Percentiles rank a stretch among this genome's conserved stretches.
Conservation (phyloP, 306 rosid species). For the Corylus heterophylla region DNA sequence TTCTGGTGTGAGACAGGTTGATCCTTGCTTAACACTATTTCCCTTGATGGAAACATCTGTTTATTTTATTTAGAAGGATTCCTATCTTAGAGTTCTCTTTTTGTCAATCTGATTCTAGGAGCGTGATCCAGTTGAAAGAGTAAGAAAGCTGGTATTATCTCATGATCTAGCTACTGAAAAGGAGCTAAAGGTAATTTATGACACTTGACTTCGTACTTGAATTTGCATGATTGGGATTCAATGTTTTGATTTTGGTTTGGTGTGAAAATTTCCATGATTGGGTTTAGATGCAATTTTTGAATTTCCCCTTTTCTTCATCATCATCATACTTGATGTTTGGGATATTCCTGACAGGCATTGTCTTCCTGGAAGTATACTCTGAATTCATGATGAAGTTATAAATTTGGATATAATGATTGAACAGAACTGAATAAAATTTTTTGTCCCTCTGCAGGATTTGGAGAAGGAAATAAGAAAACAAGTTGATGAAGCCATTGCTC, state of each 20-base stretch:
- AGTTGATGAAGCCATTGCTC: slow-evolving; percentile 91
- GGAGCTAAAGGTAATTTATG: slow-evolving; percentile 74
- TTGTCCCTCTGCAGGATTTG: slow-evolving; percentile 54
- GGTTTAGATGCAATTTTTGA: not conserved
- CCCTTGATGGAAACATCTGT: not conserved
- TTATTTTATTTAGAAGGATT: slow-evolving; percentile 3
- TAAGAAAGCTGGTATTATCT: slow-evolving; percentile 71
- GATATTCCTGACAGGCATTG: not conserved
- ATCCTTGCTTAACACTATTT: slow-evolving; percentile 12
- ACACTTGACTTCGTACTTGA: slow-evolving; percentile 14
- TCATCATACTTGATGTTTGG: slow-evolving; percentile 4
- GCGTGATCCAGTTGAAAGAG: slow-evolving; percentile 95
- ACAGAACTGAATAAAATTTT: slow-evolving; percentile 7
- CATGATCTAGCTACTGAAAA: slow-evolving; percentile 81
- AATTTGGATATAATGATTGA: not conserved
- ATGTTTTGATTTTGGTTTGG: slow-evolving; percentile 4
- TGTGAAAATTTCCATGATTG: not conserved
- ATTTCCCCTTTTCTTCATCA: not conserved
- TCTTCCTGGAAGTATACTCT: not conserved
- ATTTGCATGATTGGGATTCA: slow-evolving; percentile 6
- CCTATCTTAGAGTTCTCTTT: not conserved
- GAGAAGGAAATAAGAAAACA: slow-evolving; percentile 80
- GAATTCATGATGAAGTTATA: not conserved
- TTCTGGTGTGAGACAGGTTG: slow-evolving; percentile 94
- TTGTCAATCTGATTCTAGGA: slow-evolving; percentile 54